A percentile compares a stretch with the other conserved stretches of the same genome.
These are phyloP conservation scores for Aspergillus affinis DNA, from an alignment of 495 filamentous ascomycete genomes.

Conservation along the genomic window DNA sequence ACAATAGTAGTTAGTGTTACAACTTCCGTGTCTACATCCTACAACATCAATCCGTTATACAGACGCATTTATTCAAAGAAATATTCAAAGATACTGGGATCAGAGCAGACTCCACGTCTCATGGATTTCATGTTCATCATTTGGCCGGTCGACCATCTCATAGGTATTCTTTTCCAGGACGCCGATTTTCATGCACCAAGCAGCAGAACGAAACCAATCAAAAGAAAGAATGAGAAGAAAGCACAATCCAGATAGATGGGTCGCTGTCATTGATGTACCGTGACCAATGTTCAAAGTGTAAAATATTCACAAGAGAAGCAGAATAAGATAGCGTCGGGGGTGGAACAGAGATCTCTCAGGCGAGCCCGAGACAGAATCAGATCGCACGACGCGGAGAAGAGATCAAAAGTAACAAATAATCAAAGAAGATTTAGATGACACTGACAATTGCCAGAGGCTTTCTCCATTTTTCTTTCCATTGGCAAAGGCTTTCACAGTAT, in stretches of 20 bases:
- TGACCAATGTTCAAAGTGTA: conserved; percentile 25
- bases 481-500: conserved; percentile 4
- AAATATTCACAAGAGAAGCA: conserved; percentile 44
- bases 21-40: no score
- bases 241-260: conserved; percentile 16
- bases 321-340: conserved; percentile 16
- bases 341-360: no score
- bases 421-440: background rate
- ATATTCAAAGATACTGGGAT: background rate
- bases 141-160: conserved; percentile 13
- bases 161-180: conserved; percentile 20
- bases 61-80: no score
- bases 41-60: no score
- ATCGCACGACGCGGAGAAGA: conserved; percentile 2
- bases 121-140: conserved; percentile 17
- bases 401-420: conserved; percentile 2
- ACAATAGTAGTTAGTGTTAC: no score
- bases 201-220: conserved; percentile 12
- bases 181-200: conserved; percentile 19
- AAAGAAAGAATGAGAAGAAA: conserved; percentile 12
- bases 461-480: conserved; percentile 10
- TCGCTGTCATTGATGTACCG: conserved; percentile 22
- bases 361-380: conserved; percentile 1
- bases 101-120: background rate
- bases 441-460: conserved; percentile 17